These are phyloP conservation scores for Medicago lupulina DNA, from an alignment of 306 rosid species.

Conservation along the genomic window DNA sequence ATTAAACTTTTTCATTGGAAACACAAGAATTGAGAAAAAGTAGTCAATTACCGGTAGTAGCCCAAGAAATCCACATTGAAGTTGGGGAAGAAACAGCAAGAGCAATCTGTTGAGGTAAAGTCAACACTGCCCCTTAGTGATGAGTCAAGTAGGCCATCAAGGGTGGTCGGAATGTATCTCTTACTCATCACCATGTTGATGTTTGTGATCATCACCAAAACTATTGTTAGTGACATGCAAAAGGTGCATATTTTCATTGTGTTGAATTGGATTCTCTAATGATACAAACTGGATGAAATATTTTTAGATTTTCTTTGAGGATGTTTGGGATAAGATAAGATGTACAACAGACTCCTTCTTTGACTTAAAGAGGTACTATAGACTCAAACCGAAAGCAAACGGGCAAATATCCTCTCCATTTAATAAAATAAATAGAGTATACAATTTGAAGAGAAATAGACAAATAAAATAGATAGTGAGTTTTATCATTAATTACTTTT, in stretches of 20 bases:
- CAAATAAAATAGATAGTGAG: no score
- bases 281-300: conserved; percentile 11
- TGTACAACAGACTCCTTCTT: background rate
- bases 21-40: conserved; percentile 38
- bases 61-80: conserved; percentile 93
- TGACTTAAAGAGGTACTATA: no score
- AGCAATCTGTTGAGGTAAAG: conserved; percentile 84
- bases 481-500: no score
- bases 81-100: conserved; percentile 81
- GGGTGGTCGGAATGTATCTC: conserved; percentile 69
- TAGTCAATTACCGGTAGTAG: conserved; percentile 69
- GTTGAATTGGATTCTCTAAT: conserved; percentile 4
- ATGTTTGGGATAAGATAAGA: background rate
- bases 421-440: no score
- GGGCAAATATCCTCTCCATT: no score
- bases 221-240: conserved; percentile 41
- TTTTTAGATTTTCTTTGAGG: background rate
- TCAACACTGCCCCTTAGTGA: conserved; percentile 80
- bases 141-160: conserved; percentile 85
- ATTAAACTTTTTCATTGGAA: no score
- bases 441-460: no score
- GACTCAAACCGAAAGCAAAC: no score
- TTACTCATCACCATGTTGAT: conserved; percentile 43
- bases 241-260: conserved; percentile 46
- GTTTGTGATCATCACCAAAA: conserved; percentile 33